phyloP scores from a whole-genome alignment of 495 filamentous ascomycete genomes.

The Penicillium robsamsonii region DNA sequence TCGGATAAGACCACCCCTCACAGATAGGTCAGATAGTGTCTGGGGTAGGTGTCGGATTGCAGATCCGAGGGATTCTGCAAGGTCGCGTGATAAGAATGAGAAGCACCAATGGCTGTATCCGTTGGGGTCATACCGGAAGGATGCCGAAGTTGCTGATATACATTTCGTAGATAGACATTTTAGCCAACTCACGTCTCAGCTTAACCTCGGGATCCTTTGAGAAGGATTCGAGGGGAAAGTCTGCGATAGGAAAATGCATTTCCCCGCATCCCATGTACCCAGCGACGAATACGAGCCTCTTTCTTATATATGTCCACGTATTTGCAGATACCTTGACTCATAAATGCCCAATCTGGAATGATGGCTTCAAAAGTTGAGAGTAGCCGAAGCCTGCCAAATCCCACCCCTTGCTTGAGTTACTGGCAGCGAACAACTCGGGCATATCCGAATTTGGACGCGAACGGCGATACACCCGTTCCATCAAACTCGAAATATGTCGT shows the following conservation, averaged over 20 bases:
- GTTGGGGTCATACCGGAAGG: slow-evolving; percentile 11
- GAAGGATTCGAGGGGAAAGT: not conserved
- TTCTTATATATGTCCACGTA: not conserved
- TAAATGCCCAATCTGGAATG: not conserved
- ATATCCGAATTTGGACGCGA: slow-evolving; percentile 25
- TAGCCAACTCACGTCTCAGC: slow-evolving; percentile 8
- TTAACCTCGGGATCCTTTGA: not conserved
- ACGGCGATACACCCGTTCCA: slow-evolving; percentile 15
- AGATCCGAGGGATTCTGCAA: not conserved
- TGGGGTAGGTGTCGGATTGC: not conserved
- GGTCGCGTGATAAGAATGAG: not conserved
- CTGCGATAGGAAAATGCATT: not conserved
- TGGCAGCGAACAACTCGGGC: slow-evolving; percentile 37
- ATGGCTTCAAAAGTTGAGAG: not conserved
- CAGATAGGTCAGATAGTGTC: not conserved
- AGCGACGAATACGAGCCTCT: not conserved
- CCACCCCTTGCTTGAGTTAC: slow-evolving; percentile 27
- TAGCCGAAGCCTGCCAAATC: slow-evolving; percentile 28
- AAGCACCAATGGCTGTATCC: slow-evolving; percentile 10
- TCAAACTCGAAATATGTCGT: slow-evolving; percentile 23
- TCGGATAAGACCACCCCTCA: slow-evolving; percentile 10
- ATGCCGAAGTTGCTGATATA: slow-evolving; percentile 1
- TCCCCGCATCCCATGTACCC: slow-evolving; percentile 7
- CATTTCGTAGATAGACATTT: not conserved
- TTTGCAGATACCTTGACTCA: not conserved